Conservation (phyloP, 495 filamentous ascomycete genomes). For the Stereocaulon alpinum region DNA sequence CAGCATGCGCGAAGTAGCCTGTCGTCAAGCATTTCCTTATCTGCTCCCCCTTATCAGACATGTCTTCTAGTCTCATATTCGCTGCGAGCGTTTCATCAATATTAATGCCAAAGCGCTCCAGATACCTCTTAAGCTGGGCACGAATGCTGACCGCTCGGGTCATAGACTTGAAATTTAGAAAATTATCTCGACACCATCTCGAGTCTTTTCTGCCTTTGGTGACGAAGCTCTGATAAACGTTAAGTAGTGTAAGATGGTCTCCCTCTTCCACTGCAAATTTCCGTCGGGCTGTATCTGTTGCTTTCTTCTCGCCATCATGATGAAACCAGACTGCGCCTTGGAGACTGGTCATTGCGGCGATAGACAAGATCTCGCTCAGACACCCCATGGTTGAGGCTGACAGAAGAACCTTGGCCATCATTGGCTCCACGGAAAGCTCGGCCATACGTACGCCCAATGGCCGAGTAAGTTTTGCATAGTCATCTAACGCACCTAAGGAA, state of each 20-base stretch:
- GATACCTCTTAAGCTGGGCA: slow-evolving; percentile 72
- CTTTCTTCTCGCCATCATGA: slow-evolving; percentile 64
- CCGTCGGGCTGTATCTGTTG: slow-evolving; percentile 57
- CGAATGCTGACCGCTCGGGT: slow-evolving; percentile 76
- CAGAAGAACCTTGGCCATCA: slow-evolving; percentile 89
- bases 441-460: slow-evolving; percentile 87
- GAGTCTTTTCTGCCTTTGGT: slow-evolving; percentile 76
- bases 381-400: slow-evolving; percentile 67
- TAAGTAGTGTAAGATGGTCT: slow-evolving; percentile 88
- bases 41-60: slow-evolving; percentile 49
- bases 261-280: slow-evolving; percentile 92
- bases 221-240: slow-evolving; percentile 85
- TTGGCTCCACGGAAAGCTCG: slow-evolving; percentile 87
- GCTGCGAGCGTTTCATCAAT: slow-evolving; percentile 49
- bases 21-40: slow-evolving; percentile 80
- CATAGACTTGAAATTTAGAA: slow-evolving; percentile 77
- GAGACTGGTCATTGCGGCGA: slow-evolving; percentile 89
- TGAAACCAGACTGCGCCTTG: slow-evolving; percentile 75
- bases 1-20: slow-evolving; percentile 92
- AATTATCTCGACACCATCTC: slow-evolving; percentile 78
- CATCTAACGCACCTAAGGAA: slow-evolving; percentile 79
- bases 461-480: slow-evolving; percentile 82
- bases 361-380: slow-evolving; percentile 74
- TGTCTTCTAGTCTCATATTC: slow-evolving; percentile 23
- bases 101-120: slow-evolving; percentile 73